Conservation (phyloP, 345 rosid species). For the Citrus australasica region DNA sequence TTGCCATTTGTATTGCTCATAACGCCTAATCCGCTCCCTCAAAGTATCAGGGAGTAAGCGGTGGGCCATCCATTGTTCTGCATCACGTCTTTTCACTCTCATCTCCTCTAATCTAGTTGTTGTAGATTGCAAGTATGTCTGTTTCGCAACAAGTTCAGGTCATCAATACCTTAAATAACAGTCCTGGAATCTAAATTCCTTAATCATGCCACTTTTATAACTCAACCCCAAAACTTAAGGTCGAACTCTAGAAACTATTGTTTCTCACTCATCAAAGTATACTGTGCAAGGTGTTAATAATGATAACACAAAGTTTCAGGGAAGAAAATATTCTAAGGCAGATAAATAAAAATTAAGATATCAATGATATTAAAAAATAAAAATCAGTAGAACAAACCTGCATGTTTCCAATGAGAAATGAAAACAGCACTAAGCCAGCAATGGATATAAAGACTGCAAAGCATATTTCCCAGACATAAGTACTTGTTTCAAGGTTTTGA, state of each 20-base stretch:
- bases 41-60: constrained; percentile 64
- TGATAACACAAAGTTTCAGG: background rate
- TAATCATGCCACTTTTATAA: background rate
- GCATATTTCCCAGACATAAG: constrained; percentile 62
- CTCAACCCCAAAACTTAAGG: background rate
- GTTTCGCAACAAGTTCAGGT: constrained; percentile 16
- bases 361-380: background rate
- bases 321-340: background rate
- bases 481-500: constrained; percentile 75
- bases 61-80: constrained; percentile 91
- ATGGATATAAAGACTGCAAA: constrained; percentile 71
- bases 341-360: background rate
- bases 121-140: constrained; percentile 80
- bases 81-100: constrained; percentile 84
- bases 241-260: background rate
- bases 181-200: background rate
- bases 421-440: constrained; percentile 64
- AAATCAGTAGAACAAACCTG: constrained; percentile 49
- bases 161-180: constrained; percentile 9
- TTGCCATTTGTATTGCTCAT: constrained; percentile 89
- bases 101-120: constrained; percentile 81
- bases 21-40: constrained; percentile 62
- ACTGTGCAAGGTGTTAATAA: background rate
- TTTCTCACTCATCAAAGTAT: background rate
- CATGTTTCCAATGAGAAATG: constrained; percentile 85